A percentile compares a stretch with the other conserved stretches of the same genome.
Evolutionary conservation across 805 yeast species (phyloP).

Genomic region (Saturnispora besseyi): DNA sequence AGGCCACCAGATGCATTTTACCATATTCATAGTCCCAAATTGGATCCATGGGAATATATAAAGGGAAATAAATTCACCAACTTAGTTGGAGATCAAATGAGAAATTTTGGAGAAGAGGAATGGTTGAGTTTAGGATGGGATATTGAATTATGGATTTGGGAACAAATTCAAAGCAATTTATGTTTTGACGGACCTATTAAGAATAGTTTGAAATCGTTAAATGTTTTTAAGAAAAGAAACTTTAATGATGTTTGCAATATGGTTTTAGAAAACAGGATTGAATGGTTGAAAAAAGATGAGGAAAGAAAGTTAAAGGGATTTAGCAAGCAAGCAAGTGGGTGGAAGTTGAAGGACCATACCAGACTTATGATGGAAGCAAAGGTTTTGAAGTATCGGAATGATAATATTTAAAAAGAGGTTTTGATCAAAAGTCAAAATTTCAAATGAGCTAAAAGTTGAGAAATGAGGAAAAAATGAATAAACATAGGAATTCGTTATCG

Average conservation of each 20-base stretch:
- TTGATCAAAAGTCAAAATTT: not conserved
- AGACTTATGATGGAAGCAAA: not conserved
- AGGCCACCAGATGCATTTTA: constrained; percentile 25
- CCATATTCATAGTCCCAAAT: constrained; percentile 43
- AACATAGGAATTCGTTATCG: not conserved
- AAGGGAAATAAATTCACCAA: constrained; percentile 15
- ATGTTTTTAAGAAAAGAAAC: constrained; percentile 17
- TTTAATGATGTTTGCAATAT: constrained; percentile 16
- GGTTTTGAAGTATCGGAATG: not conserved
- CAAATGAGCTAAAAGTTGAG: not conserved
- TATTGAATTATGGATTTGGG: constrained; percentile 22
- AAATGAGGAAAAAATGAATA: not conserved
- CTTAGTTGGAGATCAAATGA: constrained; percentile 12
- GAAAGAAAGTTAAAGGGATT: not conserved
- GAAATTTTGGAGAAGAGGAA: constrained; percentile 23
- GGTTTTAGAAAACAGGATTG: constrained; percentile 16
- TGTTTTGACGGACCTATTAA: constrained; percentile 14
- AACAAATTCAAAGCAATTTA: constrained; percentile 14
- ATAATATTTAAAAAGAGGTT: not conserved
- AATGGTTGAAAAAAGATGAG: constrained; percentile 21
- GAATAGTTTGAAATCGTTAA: constrained; percentile 11
- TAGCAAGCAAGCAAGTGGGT: constrained; percentile 1
- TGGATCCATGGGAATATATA: constrained; percentile 37
- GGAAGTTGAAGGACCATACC: constrained; percentile 10
- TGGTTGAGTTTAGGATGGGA: constrained; percentile 16